Conservation (phyloP, 2,329 filamentous ascomycete genomes). For the Harringtonia aguacate region DNA sequence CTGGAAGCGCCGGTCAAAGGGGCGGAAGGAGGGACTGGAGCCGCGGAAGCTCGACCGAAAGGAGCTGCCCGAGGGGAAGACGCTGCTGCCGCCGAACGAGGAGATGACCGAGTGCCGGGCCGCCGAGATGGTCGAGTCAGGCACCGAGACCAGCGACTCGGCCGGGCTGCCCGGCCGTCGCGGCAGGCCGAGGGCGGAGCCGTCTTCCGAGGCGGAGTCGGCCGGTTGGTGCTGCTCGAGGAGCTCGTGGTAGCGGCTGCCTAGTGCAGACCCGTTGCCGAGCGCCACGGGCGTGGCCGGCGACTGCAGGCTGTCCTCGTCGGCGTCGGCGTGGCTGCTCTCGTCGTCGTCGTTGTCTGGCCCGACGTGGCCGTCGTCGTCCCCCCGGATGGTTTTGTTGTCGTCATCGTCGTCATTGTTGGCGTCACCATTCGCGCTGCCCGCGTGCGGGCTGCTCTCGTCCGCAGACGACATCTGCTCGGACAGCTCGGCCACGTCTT, state of each 20-base stretch:
- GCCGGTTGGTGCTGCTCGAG: slow-evolving; percentile 28
- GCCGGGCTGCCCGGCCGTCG: slow-evolving; percentile 54
- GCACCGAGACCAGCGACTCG: slow-evolving; percentile 60
- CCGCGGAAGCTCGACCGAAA: slow-evolving; percentile 51
- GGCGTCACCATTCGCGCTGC: not conserved
- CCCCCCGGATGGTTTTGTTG: slow-evolving; percentile 30
- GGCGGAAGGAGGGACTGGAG: slow-evolving; percentile 74
- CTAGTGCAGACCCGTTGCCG: slow-evolving; percentile 22
- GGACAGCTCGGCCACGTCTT: slow-evolving; percentile 7
- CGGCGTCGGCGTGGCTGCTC: slow-evolving; percentile 20
- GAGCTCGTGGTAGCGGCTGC: slow-evolving; percentile 33
- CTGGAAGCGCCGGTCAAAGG: slow-evolving; percentile 91
- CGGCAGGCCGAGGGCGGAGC: slow-evolving; percentile 37
- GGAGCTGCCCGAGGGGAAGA: slow-evolving; percentile 58
- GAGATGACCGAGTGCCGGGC: slow-evolving; percentile 50
- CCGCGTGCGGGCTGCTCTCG: not conserved
- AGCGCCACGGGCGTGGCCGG: slow-evolving; percentile 6
- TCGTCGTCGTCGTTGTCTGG: slow-evolving; percentile 6
- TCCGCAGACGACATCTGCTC: not conserved
- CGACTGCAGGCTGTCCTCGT: slow-evolving; percentile 18
- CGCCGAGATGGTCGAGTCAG: slow-evolving; percentile 73
- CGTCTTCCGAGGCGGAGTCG: slow-evolving; percentile 40
- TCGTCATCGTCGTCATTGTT: slow-evolving; percentile 28
- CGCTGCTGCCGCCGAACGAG: slow-evolving; percentile 51
- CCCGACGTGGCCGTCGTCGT: slow-evolving; percentile 14